Evolutionary conservation across 495 filamentous ascomycete species (phyloP), one percentile per base, ranked within the genome.

Genomic region (Penicillium mononematosum): DNA sequence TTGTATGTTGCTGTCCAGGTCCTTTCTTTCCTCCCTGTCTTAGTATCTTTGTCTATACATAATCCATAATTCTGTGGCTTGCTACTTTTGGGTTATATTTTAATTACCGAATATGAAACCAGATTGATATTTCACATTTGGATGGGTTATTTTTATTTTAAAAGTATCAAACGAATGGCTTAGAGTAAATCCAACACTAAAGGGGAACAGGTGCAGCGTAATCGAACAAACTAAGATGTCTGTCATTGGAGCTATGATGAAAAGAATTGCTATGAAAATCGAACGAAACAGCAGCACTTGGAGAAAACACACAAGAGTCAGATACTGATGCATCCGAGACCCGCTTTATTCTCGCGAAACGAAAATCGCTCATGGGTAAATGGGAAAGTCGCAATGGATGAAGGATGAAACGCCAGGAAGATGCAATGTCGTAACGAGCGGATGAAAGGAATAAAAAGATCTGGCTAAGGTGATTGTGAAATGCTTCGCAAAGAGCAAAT

Each of bases 341-440:
- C 11, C 31, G 20, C 17, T 22, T 7, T 46, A 20, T 34, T 46
- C 32, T 53, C 24, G 43, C 45, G 17, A 50, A 44, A 27, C 24
- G n/a, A 50, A 56, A 50, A 50, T 56, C 54, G 54, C 45, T 56
- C 54, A 50, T 50, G 51, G 22, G 7, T 41, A n/a, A 50, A 36
- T 31, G 45, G 19, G 25, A 27, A 36, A 27, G n/a, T 25, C 20
- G 22, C 29, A 53, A 51, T 46, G 50, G 36, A 44, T 25, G 47
- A 60, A 62, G 47, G 29, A 44, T 25, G 50, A 60, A 62, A 62
- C 62, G 65, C 62, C 65, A 57, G 48, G 31, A 27, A 55, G 50
- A 63, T 66, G 63, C 63, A 52, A 66, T 52, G 50, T 63, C 53
- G 55, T 56, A 55, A 55, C 44, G 48, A 58, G 48, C 39, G 25